Evolutionary conservation across 306 rosid genomes (phyloP).

Genomic region (Rosa rugosa): DNA sequence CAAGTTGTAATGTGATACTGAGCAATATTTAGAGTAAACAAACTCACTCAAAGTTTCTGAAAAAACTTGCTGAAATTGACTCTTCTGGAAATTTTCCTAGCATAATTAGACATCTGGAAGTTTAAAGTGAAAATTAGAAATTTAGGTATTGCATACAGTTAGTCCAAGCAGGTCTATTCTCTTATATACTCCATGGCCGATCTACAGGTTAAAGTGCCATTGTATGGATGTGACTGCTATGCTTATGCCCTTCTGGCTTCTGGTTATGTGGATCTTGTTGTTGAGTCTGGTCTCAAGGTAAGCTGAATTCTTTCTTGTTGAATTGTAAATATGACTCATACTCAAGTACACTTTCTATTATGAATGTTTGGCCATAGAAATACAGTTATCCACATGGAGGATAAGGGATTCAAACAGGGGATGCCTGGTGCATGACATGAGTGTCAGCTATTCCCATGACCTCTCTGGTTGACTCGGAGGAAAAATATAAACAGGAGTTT

Average conservation of each 20-base stretch:
- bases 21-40: not conserved
- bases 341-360: not conserved
- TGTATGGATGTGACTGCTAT: conserved; percentile 98
- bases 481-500: not conserved
- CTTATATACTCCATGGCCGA: conserved; percentile 4
- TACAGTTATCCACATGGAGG: not conserved
- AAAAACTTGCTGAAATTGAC: not conserved
- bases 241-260: conserved; percentile 93
- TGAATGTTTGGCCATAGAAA: not conserved
- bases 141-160: not conserved
- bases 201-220: conserved; percentile 81
- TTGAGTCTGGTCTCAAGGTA: conserved; percentile 95
- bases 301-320: conserved; percentile 3
- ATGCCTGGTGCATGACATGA: not conserved
- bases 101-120: not conserved
- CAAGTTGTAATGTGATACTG: not conserved
- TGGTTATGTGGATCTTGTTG: conserved; percentile 91
- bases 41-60: not conserved
- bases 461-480: not conserved
- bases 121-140: not conserved
- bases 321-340: not conserved
- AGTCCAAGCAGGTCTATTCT: not conserved
- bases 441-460: not conserved
- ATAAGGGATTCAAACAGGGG: not conserved
- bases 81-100: conserved; percentile 3